Percentiles rank a stretch among this genome's conserved stretches.
Evolutionary conservation across 2,329 filamentous ascomycete species (phyloP).

Genomic region (Hypoxylon rubiginosum): DNA sequence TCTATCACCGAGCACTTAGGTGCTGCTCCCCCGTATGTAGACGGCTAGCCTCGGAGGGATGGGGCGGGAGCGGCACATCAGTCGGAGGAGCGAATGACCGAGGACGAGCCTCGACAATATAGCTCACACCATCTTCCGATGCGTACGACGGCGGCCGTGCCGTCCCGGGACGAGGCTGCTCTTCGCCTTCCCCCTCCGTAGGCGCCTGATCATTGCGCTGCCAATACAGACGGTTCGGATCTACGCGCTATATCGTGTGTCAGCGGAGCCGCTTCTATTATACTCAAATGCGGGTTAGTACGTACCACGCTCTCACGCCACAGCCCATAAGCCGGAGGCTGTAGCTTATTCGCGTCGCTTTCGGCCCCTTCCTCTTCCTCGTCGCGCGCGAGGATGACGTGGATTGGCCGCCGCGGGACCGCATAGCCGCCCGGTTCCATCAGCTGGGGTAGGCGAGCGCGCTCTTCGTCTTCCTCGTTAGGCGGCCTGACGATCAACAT

Average conservation of each 20-base stretch:
- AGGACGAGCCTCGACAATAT: constrained; percentile 76
- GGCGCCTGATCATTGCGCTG: constrained; percentile 69
- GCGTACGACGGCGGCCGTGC: constrained; percentile 79
- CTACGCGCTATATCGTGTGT: constrained; percentile 69
- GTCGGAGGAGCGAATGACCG: constrained; percentile 66
- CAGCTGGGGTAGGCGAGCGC: constrained; percentile 46
- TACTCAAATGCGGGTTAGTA: constrained; percentile 43
- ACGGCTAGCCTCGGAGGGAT: constrained; percentile 62
- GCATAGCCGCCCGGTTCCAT: constrained; percentile 74
- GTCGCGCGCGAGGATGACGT: constrained; percentile 79
- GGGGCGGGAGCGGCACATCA: constrained; percentile 60
- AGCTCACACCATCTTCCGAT: constrained; percentile 80
- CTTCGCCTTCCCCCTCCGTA: constrained; percentile 20
- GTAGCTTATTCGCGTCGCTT: constrained; percentile 67
- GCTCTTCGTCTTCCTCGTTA: constrained; percentile 51
- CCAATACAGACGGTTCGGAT: constrained; percentile 87
- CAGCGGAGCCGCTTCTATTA: constrained; percentile 4
- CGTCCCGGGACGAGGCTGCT: constrained; percentile 19
- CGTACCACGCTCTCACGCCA: constrained; percentile 87
- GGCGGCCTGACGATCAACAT: constrained; percentile 71
- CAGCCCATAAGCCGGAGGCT: constrained; percentile 86
- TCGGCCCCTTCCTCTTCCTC: constrained; percentile 75
- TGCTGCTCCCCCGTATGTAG: constrained; percentile 10
- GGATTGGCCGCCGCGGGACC: constrained; percentile 79
- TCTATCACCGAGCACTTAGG: constrained; percentile 26